A percentile compares a stretch with the other conserved stretches of the same genome.
phyloP scores from a whole-genome alignment of 345 rosid genomes.

The Eucalyptus cloeziana region DNA sequence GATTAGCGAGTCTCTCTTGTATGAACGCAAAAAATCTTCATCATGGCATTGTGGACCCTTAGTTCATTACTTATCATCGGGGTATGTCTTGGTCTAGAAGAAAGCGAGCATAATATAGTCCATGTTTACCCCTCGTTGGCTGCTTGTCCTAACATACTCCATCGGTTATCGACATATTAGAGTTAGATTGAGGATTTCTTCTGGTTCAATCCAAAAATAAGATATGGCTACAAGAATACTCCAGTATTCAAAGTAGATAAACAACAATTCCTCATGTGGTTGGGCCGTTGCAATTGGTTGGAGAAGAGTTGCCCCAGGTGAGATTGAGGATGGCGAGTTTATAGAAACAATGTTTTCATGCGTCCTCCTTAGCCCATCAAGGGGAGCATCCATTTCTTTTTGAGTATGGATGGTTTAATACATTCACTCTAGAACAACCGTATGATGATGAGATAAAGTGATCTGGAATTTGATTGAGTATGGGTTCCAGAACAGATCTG shows the following conservation, averaged over 20 bases:
- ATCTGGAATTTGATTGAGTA: not conserved
- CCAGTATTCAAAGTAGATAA: not conserved
- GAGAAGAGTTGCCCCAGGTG: not conserved
- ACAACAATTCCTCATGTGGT: not conserved
- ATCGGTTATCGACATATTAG: not conserved
- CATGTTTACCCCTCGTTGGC: not conserved
- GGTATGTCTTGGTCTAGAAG: not conserved
- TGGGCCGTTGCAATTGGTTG: not conserved
- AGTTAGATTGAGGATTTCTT: not conserved
- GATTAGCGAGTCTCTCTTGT: not conserved
- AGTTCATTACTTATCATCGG: not conserved
- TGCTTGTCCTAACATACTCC: not conserved
- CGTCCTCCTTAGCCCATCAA: not conserved
- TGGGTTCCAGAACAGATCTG: not conserved
- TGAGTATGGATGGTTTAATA: not conserved
- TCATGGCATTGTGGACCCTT: not conserved
- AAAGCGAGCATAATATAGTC: not conserved
- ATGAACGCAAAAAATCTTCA: not conserved
- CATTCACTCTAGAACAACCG: not conserved
- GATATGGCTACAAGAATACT: not conserved
- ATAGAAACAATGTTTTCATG: too few species aligned
- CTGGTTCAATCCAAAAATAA: not conserved
- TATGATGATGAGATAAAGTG: not conserved
- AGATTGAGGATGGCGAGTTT: not conserved
- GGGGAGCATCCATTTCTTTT: not conserved